Percentiles rank a stretch among this genome's conserved stretches.
phyloP scores from a whole-genome alignment of 2,329 filamentous ascomycete genomes.

The Nothopassalora personata region DNA sequence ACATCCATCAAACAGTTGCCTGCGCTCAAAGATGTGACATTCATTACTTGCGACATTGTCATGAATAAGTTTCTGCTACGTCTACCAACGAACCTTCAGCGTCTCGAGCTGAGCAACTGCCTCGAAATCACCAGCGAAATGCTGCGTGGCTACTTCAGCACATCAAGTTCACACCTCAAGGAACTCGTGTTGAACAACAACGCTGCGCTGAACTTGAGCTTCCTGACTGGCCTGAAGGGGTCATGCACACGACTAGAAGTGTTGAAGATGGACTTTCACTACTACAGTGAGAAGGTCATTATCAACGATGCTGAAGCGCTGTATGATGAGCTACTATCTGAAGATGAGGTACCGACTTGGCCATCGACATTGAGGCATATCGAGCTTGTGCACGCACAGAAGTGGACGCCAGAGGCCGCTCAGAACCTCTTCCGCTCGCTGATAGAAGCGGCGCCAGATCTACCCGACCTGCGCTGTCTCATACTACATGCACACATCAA shows the following conservation, averaged over 20 bases:
- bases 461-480: slow-evolving; percentile 65
- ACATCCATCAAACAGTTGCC: slow-evolving; percentile 55
- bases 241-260: slow-evolving; percentile 66
- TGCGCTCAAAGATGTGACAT: slow-evolving; percentile 60
- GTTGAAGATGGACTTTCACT: slow-evolving; percentile 72
- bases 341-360: slow-evolving; percentile 69
- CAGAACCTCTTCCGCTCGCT: slow-evolving; percentile 75
- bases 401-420: slow-evolving; percentile 64
- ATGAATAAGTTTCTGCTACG: slow-evolving; percentile 62
- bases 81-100: slow-evolving; percentile 60
- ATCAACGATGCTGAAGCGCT: slow-evolving; percentile 68
- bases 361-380: slow-evolving; percentile 65
- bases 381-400: slow-evolving; percentile 70
- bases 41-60: slow-evolving; percentile 70
- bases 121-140: slow-evolving; percentile 65
- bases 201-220: slow-evolving; percentile 68
- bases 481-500: slow-evolving; percentile 73
- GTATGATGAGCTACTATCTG: slow-evolving; percentile 61
- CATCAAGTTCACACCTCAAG: slow-evolving; percentile 62
- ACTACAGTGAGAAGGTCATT: slow-evolving; percentile 64
- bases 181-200: slow-evolving; percentile 72
- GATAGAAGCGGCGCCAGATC: slow-evolving; percentile 60
- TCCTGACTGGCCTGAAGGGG: slow-evolving; percentile 60
- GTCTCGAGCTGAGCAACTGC: slow-evolving; percentile 73
- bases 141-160: slow-evolving; percentile 59